phyloP scores from a whole-genome alignment of 306 rosid genomes.

The Echinosophora koreensis region DNA sequence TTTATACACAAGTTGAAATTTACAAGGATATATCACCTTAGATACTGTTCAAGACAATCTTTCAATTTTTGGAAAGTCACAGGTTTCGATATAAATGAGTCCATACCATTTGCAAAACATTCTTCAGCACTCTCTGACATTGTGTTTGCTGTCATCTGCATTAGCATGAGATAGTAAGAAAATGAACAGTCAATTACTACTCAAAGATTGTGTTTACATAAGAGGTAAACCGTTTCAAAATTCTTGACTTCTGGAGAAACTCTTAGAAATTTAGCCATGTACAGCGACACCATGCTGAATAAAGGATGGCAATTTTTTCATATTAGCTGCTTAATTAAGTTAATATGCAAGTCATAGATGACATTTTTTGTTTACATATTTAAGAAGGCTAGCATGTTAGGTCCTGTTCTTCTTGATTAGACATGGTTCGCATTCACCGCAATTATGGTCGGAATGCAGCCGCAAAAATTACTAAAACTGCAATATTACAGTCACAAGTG shows the following conservation, averaged over 20 bases:
- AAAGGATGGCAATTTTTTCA: no score
- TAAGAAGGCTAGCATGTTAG: conserved; percentile 6
- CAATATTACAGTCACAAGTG: neutral
- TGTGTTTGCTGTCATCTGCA: conserved; percentile 94
- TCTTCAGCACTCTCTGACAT: conserved; percentile 90
- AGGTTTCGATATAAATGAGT: conserved; percentile 87
- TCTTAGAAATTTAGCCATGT: no score
- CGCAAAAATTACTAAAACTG: neutral
- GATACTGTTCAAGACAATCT: conserved; percentile 66
- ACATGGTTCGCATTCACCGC: no score
- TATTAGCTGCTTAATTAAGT: no score
- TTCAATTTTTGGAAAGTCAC: conserved; percentile 79
- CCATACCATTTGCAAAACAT: conserved; percentile 89
- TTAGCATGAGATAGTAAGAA: neutral
- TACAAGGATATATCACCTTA: conserved; percentile 58
- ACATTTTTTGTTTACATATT: neutral
- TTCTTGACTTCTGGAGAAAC: no score
- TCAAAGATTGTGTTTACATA: conserved; percentile 1
- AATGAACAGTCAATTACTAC: conserved; percentile 17
- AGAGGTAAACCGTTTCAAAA: neutral
- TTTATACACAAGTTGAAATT: conserved; percentile 60
- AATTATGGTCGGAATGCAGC: no score
- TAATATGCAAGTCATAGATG: no score
- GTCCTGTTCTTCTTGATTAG: neutral
- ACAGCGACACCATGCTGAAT: no score